Conservation (phyloP, 108 stramenopile species). For the Aureococcus anophagefferens region DNA sequence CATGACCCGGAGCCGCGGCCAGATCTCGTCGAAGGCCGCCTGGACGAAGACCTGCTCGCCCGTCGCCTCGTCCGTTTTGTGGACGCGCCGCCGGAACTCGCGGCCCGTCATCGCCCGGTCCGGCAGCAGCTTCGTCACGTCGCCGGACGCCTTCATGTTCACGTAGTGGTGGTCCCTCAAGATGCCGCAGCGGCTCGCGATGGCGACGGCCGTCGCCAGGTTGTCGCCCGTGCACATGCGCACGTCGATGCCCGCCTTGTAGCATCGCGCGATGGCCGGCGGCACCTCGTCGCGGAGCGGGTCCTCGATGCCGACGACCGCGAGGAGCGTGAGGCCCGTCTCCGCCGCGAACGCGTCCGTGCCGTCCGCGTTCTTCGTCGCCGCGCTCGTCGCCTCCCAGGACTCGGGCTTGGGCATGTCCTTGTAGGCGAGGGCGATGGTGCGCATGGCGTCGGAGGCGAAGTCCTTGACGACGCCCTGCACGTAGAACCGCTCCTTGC, state of each 20-base stretch:
- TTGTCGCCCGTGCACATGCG: constrained; percentile 95
- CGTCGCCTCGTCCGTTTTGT: constrained; percentile 34
- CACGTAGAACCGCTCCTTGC: constrained; percentile 18
- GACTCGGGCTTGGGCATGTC: constrained; percentile 55
- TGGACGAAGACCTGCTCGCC: constrained; percentile 68
- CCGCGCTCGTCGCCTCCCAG: constrained; percentile 44
- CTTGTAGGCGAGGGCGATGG: constrained; percentile 63
- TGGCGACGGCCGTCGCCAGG: constrained; percentile 83
- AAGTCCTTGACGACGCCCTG: constrained; percentile 43
- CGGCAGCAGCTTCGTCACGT: constrained; percentile 54
- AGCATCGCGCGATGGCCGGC: constrained; percentile 71
- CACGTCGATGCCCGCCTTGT: constrained; percentile 83
- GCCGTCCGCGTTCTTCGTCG: constrained; percentile 58
- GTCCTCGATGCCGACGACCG: constrained; percentile 91
- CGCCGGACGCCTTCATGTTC: constrained; percentile 30
- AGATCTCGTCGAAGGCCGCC: constrained; percentile 65
- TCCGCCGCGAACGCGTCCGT: constrained; percentile 51
- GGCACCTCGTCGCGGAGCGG: constrained; percentile 83
- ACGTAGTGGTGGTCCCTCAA: constrained; percentile 60
- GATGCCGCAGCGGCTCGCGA: constrained; percentile 76
- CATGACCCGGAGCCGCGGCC: constrained; percentile 66
- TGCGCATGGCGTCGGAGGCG: constrained; percentile 67
- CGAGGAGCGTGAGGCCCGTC: constrained; percentile 57
- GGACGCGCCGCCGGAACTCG: constrained; percentile 54
- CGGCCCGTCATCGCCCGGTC: constrained; percentile 73